A percentile compares a stretch with the other conserved stretches of the same genome.
Conservation (phyloP, 495 filamentous ascomycete genomes). For the Aspergillus homomorphus region DNA sequence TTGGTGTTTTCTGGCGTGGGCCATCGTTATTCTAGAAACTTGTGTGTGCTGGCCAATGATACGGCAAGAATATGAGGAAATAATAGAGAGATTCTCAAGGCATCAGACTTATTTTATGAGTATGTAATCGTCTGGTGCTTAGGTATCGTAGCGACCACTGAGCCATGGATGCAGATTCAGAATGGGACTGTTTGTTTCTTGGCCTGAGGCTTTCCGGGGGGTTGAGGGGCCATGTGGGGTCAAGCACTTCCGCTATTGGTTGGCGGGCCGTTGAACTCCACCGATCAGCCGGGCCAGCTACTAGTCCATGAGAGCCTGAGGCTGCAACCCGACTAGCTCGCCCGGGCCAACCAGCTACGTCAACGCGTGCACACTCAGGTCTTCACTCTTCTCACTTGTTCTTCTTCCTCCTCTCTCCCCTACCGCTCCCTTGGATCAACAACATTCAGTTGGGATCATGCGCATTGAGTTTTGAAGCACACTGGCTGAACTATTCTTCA, state of each 20-base stretch:
- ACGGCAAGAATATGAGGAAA: background rate
- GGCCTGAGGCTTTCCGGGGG: too few relatives aligned
- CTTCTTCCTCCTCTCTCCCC: slow-evolving; percentile 10
- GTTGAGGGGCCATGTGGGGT: background rate
- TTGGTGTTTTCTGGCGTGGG: background rate
- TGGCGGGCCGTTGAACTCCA: background rate
- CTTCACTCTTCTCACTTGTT: slow-evolving; percentile 20
- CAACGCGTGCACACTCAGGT: slow-evolving; percentile 17
- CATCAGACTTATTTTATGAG: too few relatives aligned
- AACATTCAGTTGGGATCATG: slow-evolving; percentile 15
- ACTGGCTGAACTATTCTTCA: slow-evolving; percentile 13
- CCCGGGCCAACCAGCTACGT: slow-evolving; percentile 16
- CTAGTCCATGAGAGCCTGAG: slow-evolving; percentile 12
- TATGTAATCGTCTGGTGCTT: too few relatives aligned
- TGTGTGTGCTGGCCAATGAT: background rate
- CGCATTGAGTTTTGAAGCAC: slow-evolving; percentile 17
- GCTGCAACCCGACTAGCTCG: slow-evolving; percentile 5
- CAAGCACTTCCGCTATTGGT: background rate
- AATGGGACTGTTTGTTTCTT: too few relatives aligned
- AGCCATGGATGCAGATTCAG: too few relatives aligned
- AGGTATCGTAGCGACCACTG: too few relatives aligned
- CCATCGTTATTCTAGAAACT: background rate
- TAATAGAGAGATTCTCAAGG: background rate
- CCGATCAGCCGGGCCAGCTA: background rate
- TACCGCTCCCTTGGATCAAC: background rate